A percentile compares a stretch with the other conserved stretches of the same genome.
These are phyloP conservation scores for Sinapis alba DNA, from an alignment of 441 rosid species.

Conservation along the genomic window DNA sequence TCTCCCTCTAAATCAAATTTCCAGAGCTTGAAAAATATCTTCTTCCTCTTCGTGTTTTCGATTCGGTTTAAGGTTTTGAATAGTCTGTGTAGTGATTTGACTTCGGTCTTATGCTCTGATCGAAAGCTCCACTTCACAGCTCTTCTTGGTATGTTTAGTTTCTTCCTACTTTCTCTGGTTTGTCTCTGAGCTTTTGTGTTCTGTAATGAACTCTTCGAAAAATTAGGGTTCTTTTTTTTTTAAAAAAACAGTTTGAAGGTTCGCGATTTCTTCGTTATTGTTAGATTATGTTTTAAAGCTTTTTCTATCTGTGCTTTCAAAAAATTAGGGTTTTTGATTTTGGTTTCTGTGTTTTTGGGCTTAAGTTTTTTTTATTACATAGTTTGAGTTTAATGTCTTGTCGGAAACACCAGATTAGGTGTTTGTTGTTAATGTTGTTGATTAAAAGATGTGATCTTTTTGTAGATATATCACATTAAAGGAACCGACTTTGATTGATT, in stretches of 20 bases:
- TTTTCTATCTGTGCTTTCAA: not conserved
- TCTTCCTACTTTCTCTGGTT: slow-evolving; percentile 7
- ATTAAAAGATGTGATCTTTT: slow-evolving; percentile 2
- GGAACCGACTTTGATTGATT: not conserved
- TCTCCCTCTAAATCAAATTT: slow-evolving; percentile 3
- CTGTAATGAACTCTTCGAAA: slow-evolving; percentile 5
- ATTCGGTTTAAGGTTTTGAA: not conserved
- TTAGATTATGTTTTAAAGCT: not conserved
- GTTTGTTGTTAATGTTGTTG: not conserved
- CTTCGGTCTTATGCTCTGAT: slow-evolving; percentile 20
- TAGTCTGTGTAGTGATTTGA: not conserved
- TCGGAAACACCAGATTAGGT: slow-evolving; percentile 2
- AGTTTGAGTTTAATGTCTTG: not conserved
- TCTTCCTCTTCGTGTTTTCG: not conserved
- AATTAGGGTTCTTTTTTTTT: slow-evolving; percentile 37
- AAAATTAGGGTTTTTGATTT: not conserved
- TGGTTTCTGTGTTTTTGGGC: not conserved
- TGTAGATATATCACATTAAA: slow-evolving; percentile 29
- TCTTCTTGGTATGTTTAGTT: slow-evolving; percentile 28
- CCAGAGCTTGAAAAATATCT: slow-evolving; percentile 34
- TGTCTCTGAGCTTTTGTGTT: not conserved
- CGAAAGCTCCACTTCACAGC: slow-evolving; percentile 24
- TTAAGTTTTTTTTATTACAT: not conserved
- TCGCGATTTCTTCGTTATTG: not conserved
- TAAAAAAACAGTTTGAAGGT: too few relatives aligned